Conservation (phyloP, 225 moss, liverwort and hornwort genomes). For the Antitrichia curtipendula region DNA sequence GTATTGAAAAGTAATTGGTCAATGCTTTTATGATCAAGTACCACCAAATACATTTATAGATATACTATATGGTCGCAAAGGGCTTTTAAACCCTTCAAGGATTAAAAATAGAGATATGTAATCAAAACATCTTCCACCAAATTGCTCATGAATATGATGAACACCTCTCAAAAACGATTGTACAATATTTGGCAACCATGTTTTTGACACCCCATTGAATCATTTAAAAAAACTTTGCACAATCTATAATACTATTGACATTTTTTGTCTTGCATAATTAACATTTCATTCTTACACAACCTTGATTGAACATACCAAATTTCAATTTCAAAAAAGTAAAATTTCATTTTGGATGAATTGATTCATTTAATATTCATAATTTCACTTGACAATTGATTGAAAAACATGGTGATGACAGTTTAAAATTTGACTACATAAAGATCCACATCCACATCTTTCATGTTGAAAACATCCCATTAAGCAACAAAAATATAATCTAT, state of each 20-base stretch:
- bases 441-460: neutral
- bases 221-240: neutral
- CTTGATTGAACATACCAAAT: neutral
- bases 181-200: neutral
- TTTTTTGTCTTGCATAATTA: neutral
- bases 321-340: neutral
- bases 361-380: neutral
- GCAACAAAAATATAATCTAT: neutral
- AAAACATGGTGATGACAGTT: neutral
- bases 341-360: neutral
- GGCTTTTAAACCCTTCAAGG: no score
- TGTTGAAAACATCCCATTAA: neutral
- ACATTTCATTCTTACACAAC: neutral
- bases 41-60: no score
- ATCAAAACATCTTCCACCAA: neutral
- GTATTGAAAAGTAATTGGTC: no score
- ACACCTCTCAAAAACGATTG: neutral
- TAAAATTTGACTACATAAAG: neutral
- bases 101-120: no score
- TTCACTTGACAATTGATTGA: neutral
- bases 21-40: no score
- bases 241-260: neutral
- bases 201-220: rapidly evolving
- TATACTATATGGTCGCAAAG: no score
- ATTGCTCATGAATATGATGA: neutral